Conservation (phyloP, 2,329 filamentous ascomycete genomes). For the Clathrospora elynae region DNA sequence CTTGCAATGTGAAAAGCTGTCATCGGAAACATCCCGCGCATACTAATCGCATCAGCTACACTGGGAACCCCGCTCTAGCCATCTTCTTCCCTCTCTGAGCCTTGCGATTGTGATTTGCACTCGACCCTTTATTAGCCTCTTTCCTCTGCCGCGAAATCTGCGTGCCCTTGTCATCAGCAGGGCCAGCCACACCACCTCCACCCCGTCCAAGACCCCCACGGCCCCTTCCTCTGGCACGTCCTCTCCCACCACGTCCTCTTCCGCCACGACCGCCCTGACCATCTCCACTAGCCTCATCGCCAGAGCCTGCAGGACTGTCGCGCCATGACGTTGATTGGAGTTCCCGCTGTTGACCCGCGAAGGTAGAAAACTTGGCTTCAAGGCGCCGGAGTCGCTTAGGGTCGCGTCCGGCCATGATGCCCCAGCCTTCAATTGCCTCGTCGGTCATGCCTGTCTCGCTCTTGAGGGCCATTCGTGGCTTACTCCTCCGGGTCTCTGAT, state of each 20-base stretch:
- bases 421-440: conserved; percentile 94
- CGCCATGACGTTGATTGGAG: conserved; percentile 68
- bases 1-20: too few species aligned
- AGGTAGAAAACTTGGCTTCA: conserved; percentile 71
- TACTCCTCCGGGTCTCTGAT: conserved; percentile 68
- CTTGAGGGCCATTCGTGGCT: conserved; percentile 67
- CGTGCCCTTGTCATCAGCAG: conserved; percentile 71
- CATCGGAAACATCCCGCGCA: too few species aligned
- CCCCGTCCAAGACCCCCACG: conserved; percentile 43
- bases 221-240: conserved; percentile 44
- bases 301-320: conserved; percentile 58
- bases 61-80: conserved; percentile 60
- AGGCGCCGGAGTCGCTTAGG: conserved; percentile 70
- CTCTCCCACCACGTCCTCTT: conserved; percentile 49
- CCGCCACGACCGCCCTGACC: conserved; percentile 56
- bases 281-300: conserved; percentile 55
- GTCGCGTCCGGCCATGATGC: conserved; percentile 78
- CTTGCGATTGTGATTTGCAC: conserved; percentile 85
- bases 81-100: conserved; percentile 69
- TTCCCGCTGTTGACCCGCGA: conserved; percentile 68
- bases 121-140: conserved; percentile 78
- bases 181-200: conserved; percentile 65
- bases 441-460: conserved; percentile 87
- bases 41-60: conserved; percentile 37
- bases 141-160: conserved; percentile 74